Percentiles rank a stretch among this genome's conserved stretches.
phyloP scores from a whole-genome alignment of 495 filamentous ascomycete genomes.

The Penicillium tannophilum region DNA sequence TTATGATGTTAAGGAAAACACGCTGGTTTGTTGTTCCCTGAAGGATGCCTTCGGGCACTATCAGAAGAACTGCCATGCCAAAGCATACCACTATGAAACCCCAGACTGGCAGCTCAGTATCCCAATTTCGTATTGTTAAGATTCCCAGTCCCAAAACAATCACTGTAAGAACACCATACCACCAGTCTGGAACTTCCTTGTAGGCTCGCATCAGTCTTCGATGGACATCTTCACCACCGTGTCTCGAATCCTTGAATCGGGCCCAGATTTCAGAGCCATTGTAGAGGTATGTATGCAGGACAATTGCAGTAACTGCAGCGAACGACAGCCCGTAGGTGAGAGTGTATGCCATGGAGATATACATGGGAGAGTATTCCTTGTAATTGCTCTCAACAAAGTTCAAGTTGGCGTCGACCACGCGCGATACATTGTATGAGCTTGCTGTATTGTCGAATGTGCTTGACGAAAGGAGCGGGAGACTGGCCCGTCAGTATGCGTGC shows the following conservation, averaged over 20 bases:
- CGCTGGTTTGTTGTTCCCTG: conserved; percentile 78
- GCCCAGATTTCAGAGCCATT: conserved; percentile 60
- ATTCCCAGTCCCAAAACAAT: conserved; percentile 68
- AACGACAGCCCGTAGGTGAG: conserved; percentile 65
- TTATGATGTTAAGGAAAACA: conserved; percentile 57
- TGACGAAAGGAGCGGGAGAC: conserved; percentile 60
- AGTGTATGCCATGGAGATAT: conserved; percentile 64
- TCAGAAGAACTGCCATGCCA: conserved; percentile 63
- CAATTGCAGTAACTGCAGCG: conserved; percentile 58
- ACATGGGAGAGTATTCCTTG: conserved; percentile 63
- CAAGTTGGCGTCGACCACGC: conserved; percentile 51
- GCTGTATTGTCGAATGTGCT: conserved; percentile 66
- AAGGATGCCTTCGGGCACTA: conserved; percentile 82
- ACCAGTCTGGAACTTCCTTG: conserved; percentile 35
- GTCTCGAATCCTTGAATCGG: conserved; percentile 54
- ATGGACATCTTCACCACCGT: conserved; percentile 52
- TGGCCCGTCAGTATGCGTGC: conserved; percentile 7
- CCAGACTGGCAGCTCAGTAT: conserved; percentile 79
- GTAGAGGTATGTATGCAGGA: conserved; percentile 62
- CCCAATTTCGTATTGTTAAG: conserved; percentile 42
- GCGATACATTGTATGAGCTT: conserved; percentile 53
- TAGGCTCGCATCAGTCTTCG: conserved; percentile 32
- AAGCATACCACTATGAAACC: conserved; percentile 71
- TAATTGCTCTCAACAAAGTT: conserved; percentile 58
- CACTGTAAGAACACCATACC: conserved; percentile 67